phyloP scores from a whole-genome alignment of 176 grass and related monocot genomes.

The Juncus effusus region DNA sequence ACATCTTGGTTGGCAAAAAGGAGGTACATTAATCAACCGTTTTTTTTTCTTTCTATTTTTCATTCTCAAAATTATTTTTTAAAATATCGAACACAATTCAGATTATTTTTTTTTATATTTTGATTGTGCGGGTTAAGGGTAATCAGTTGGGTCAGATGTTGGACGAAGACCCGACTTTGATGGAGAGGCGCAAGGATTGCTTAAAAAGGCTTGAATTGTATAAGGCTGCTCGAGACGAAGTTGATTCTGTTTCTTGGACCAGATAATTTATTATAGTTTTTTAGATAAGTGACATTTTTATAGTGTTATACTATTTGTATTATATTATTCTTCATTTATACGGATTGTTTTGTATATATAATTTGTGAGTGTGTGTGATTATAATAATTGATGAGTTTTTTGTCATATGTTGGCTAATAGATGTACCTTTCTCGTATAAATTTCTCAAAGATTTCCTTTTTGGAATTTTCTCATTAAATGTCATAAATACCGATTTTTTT shows the following conservation, averaged over 20 bases:
- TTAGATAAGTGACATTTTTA: too few species aligned
- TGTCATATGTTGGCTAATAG: too few species aligned
- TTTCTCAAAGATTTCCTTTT: too few species aligned
- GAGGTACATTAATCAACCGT: slow-evolving; percentile 32
- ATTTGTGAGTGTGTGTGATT: too few species aligned
- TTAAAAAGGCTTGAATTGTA: slow-evolving; percentile 68
- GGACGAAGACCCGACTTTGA: slow-evolving; percentile 64
- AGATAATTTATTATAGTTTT: slow-evolving; percentile 22
- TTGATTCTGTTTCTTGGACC: slow-evolving; percentile 54
- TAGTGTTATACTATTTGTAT: too few species aligned
- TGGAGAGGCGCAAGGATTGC: slow-evolving; percentile 49
- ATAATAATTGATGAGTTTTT: too few species aligned
- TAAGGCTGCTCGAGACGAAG: slow-evolving; percentile 50
- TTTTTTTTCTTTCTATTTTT: too few species aligned
- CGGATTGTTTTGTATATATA: too few species aligned
- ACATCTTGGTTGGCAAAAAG: slow-evolving; percentile 51
- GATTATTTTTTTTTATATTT: neutral
- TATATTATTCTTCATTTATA: too few species aligned
- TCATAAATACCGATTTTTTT: too few species aligned
- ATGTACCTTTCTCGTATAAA: too few species aligned
- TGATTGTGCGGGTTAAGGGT: slow-evolving; percentile 31
- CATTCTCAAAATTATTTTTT: neutral
- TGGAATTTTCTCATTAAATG: too few species aligned
- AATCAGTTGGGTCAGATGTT: slow-evolving; percentile 46
- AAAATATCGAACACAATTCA: neutral